Base-by-base conservation (phyloP, 2,329 filamentous ascomycete genomes). In the Fusarium albidum region DNA sequence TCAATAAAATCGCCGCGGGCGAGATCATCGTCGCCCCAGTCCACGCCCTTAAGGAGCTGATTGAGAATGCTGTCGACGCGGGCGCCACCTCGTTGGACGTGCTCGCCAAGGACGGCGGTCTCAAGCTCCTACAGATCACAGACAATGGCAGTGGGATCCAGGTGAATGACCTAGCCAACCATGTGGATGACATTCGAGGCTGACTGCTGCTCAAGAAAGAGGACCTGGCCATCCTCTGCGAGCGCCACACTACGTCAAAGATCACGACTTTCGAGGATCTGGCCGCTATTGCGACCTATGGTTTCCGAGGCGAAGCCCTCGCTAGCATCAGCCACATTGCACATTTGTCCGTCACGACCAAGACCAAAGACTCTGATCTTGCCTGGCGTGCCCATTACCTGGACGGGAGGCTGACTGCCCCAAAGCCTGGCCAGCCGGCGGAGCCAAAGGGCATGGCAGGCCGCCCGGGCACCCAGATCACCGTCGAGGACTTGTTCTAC, bases 311-410 rank as follows among this genome's bases (percentile, higher is more conserved):
- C 49, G 95, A 99, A 75, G 95, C 95, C 4, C 77, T 99, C 48
- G 95, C 95, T 12, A 98, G 95, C 75, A 99, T 99, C 72, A 98
- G 94, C 69, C 95, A 99, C 71, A 97, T 99, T 66, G 94, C 96
- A 28, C 96, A 99, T 77, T 81, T 99, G 17, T 92, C 89, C 5
- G 92, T 99, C 35, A 98, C 94, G 2, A 99, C 96, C 8, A 96
- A 92, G 72, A 98, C 93, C 2, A 89, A 90, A 52, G 87, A 92
- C 35, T 96, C 93, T 0, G 88, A 86, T 63, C 90, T 92, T 73
- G 95, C 95, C 13, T 99, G 91, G 90, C 88, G 91, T 70, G 93
- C 93, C 17, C 86, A 91, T 62, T 99, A 96, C 70, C 85, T 90
- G 15, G 88, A 91, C 69, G 94, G 95, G 12, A 91, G 87, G 62